A percentile compares a stretch with the other conserved stretches of the same genome.
Conservation (phyloP, 495 filamentous ascomycete genomes). For the Podospora didyma region DNA sequence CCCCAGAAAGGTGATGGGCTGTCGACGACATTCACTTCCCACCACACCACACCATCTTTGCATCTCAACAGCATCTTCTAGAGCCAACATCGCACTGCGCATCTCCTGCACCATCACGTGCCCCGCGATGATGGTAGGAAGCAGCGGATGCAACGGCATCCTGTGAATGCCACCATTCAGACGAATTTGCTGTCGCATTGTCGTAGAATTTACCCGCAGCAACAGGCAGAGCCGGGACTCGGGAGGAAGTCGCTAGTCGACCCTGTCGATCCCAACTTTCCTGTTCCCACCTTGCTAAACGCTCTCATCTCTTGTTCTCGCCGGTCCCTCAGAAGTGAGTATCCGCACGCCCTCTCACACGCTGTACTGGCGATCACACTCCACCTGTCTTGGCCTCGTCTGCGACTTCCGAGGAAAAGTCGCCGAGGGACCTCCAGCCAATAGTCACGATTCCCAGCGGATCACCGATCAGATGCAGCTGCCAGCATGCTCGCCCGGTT, state of each 20-base stretch:
- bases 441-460: background rate
- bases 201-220: slow-evolving; percentile 3
- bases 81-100: background rate
- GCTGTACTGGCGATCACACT: background rate
- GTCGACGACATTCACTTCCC: background rate
- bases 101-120: background rate
- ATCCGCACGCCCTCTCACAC: background rate
- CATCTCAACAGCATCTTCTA: background rate
- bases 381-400: background rate
- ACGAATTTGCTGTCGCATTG: background rate
- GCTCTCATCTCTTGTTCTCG: background rate
- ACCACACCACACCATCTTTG: slow-evolving; percentile 4
- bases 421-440: background rate
- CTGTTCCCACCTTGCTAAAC: background rate
- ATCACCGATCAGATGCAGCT: background rate
- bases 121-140: background rate
- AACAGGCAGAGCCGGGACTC: background rate
- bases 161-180: background rate
- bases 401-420: background rate
- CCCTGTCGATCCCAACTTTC: background rate
- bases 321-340: background rate
- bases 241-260: background rate
- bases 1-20: background rate
- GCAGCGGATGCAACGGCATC: background rate
- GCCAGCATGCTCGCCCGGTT: background rate